phyloP scores from a whole-genome alignment of 192 early-diverging fungal genomes.

The Coemansia sp. region DNA sequence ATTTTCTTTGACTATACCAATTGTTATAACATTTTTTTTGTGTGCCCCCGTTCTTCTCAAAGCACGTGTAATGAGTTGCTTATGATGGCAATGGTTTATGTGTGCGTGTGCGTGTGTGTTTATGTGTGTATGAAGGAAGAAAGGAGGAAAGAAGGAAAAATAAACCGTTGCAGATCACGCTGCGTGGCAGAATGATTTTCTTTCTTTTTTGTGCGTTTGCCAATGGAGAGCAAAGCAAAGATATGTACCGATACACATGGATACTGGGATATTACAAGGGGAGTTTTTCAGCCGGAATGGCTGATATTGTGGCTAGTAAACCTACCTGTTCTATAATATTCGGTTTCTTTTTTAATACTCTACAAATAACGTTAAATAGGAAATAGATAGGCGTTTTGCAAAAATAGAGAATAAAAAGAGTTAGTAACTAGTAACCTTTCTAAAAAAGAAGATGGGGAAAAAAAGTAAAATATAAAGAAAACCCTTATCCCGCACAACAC shows the following conservation, averaged over 20 bases:
- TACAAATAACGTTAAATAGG: neutral
- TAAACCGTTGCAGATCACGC: no score
- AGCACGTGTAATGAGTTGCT: neutral
- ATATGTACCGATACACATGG: neutral
- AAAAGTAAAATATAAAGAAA: neutral
- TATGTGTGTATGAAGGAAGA: no score
- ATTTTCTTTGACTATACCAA: neutral
- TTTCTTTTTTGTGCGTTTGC: no score
- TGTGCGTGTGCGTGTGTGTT: no score
- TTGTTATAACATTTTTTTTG: neutral
- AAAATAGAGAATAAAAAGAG: conserved; percentile 2
- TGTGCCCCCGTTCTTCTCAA: no score
- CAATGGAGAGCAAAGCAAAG: neutral
- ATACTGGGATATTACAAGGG: neutral
- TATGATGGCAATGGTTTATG: neutral
- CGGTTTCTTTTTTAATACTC: neutral
- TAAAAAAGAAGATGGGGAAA: neutral
- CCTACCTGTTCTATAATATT: conserved; percentile 4
- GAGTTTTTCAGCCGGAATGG: conserved; percentile 1
- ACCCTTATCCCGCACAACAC: neutral
- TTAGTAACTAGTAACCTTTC: conserved; percentile 3
- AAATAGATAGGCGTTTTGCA: neutral
- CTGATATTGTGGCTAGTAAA: conserved; percentile 4
- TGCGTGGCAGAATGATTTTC: no score
- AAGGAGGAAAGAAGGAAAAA: no score